Evolutionary conservation across 1,284 basidiomycete genomes (phyloP).

Genomic region (Puccinia triticina): DNA sequence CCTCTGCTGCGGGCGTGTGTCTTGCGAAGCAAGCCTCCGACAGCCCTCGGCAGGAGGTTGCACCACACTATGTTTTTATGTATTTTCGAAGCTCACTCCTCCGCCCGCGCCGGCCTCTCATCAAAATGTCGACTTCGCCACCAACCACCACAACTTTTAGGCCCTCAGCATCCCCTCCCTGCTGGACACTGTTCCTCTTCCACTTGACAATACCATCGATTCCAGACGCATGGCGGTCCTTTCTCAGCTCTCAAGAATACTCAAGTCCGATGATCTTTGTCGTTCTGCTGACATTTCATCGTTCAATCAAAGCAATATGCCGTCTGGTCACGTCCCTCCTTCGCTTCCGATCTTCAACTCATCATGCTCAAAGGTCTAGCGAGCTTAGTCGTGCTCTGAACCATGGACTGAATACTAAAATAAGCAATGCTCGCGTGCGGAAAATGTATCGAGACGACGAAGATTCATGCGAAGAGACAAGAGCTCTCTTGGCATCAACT

Average conservation of each 20-base stretch:
- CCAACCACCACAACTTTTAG: neutral
- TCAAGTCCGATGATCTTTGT: neutral
- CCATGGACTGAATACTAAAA: neutral
- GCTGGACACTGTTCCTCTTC: constrained; percentile 18
- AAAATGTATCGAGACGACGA: constrained; percentile 1
- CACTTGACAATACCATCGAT: constrained; percentile 36
- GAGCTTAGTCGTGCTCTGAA: neutral
- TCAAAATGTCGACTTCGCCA: neutral
- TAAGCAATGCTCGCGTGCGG: neutral
- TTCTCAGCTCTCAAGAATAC: neutral
- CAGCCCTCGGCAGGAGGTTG: too few relatives aligned
- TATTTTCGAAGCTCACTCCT: too few relatives aligned
- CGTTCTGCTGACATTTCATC: constrained; percentile 16
- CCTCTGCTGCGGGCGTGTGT: too few relatives aligned
- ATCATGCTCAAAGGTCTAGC: neutral
- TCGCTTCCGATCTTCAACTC: neutral
- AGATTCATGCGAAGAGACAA: neutral
- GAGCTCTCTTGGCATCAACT: neutral
- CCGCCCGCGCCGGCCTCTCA: too few relatives aligned
- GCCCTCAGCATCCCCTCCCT: neutral
- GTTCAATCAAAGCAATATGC: constrained; percentile 22
- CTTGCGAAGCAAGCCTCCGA: too few relatives aligned
- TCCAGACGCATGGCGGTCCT: constrained; percentile 17
- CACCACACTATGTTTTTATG: too few relatives aligned
- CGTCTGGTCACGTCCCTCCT: neutral